Percentiles rank a stretch among this genome's conserved stretches.
phyloP scores from a whole-genome alignment of 2,329 filamentous ascomycete genomes.

The Didymella glomerata region DNA sequence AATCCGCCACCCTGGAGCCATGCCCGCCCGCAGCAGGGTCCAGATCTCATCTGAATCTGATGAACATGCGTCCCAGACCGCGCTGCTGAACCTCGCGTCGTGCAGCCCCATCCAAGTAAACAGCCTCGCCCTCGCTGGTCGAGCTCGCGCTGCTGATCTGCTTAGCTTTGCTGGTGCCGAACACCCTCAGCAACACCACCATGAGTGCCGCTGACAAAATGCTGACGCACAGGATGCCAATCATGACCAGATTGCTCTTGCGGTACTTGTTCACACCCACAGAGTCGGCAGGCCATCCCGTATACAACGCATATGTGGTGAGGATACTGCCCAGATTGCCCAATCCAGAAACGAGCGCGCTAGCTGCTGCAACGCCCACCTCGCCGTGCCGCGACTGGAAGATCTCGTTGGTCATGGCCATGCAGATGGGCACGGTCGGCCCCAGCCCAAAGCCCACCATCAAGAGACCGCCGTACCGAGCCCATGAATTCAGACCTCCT shows the following conservation, averaged over 20 bases:
- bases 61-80: conserved; percentile 49
- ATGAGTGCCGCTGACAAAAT: conserved; percentile 76
- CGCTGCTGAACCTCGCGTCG: conserved; percentile 53
- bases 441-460: conserved; percentile 91
- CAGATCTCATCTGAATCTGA: conserved; percentile 29
- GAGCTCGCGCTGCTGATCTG: conserved; percentile 44
- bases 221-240: conserved; percentile 81
- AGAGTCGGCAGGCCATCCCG: conserved; percentile 82
- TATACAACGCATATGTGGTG: conserved; percentile 89
- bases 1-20: conserved; percentile 1
- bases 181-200: conserved; percentile 67
- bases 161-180: conserved; percentile 50
- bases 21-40: conserved; percentile 21
- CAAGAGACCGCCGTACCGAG: conserved; percentile 85
- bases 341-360: conserved; percentile 84
- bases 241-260: conserved; percentile 86
- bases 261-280: conserved; percentile 74
- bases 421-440: conserved; percentile 89
- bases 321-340: conserved; percentile 87
- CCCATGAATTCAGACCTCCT: conserved; percentile 73
- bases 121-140: conserved; percentile 63
- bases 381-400: conserved; percentile 91
- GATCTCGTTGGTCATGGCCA: conserved; percentile 92
- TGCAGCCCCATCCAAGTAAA: conserved; percentile 52
- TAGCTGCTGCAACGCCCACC: conserved; percentile 86